Evolutionary conservation across 495 filamentous ascomycete genomes (phyloP), one percentile per base, ranked within the genome.

Genomic region (Aspergillus coremiiformis): DNA sequence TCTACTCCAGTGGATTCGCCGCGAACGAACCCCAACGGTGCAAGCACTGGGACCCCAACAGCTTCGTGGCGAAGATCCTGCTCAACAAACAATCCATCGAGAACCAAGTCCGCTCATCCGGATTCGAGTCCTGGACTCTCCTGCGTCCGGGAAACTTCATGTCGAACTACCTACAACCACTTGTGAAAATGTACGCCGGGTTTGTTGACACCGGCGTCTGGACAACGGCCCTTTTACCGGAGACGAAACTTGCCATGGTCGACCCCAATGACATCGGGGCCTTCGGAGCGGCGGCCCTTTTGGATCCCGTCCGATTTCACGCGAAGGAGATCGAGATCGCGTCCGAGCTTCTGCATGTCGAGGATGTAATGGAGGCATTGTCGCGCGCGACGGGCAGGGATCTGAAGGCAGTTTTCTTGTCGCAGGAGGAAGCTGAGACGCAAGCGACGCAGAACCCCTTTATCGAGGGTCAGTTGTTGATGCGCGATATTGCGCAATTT

Each of bases 111-210:
- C 58, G 56, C 14, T 26, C 27, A 14, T 48, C 62, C 0, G 69
- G 67, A 1, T 69, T 76, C 52, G 54, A 67, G 12, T 41, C 58
- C 12, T 76, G 69, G 65, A 74, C 73, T 0, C 69, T 78, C 26
- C 24, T 78, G 7, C 66, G 69, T 8, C 71, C 72, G 1, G 73
- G 66, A 3, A 69, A 66, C 37, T 80, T 78, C 65, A 79, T 79
- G 76, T 60, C 67, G 5, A 80, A 80, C 46, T 72, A 70, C 53
- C 52, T 78, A 3, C 23, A 39, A 0, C 71, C 72, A 5, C 57
- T 67, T 17, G 63, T 66, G 0, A 23, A 32, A 5, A 64, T 73
- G 62, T 76, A 69, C 37, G 59, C 66, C 1, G 69, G 66, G 3
- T 52, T 77, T 0, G 56, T 53, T 3, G 65, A 68, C 33, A 67